phyloP scores from a whole-genome alignment of 768 basidiomycete species.

The Rickenella mellea region DNA sequence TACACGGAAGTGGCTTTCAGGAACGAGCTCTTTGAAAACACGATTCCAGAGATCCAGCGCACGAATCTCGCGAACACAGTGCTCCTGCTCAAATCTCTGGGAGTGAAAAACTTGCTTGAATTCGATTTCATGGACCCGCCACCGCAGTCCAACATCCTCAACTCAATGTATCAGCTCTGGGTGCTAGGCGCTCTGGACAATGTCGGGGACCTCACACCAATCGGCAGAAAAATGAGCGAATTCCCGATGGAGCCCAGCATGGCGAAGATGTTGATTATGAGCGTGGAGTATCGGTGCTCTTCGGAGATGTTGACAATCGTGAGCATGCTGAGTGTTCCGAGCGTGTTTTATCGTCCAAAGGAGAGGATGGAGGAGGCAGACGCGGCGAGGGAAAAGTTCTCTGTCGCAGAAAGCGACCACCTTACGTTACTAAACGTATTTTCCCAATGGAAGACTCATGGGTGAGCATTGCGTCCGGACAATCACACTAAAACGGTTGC shows the following conservation, averaged over 20 bases:
- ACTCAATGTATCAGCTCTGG: constrained; percentile 99
- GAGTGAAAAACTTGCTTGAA: constrained; percentile 94
- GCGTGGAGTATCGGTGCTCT: constrained; percentile 89
- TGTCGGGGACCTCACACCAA: constrained; percentile 87
- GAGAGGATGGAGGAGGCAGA: constrained; percentile 97
- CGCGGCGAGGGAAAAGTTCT: constrained; percentile 96
- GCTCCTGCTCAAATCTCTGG: constrained; percentile 85
- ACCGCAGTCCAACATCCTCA: constrained; percentile 97
- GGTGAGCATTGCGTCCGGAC: constrained; percentile 37
- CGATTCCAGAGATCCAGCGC: constrained; percentile 96
- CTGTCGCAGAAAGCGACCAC: constrained; percentile 97
- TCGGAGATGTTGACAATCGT: constrained; percentile 97
- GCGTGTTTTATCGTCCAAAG: constrained; percentile 95
- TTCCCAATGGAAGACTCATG: constrained; percentile 95
- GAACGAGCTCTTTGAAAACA: constrained; percentile 92
- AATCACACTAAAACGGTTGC: constrained; percentile 6
- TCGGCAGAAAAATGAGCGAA: constrained; percentile 95
- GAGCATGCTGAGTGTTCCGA: constrained; percentile 96
- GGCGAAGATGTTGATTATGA: constrained; percentile 97
- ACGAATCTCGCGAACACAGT: constrained; percentile 98
- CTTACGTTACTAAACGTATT: constrained; percentile 92
- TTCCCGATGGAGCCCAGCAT: constrained; percentile 99
- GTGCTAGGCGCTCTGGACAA: constrained; percentile 96
- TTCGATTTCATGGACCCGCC: constrained; percentile 99
- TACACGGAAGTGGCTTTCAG: constrained; percentile 96